Evolutionary conservation across 2,329 filamentous ascomycete species (phyloP), one percentile per base, ranked within the genome.

Genomic region (Sphaerulina vaccinii): DNA sequence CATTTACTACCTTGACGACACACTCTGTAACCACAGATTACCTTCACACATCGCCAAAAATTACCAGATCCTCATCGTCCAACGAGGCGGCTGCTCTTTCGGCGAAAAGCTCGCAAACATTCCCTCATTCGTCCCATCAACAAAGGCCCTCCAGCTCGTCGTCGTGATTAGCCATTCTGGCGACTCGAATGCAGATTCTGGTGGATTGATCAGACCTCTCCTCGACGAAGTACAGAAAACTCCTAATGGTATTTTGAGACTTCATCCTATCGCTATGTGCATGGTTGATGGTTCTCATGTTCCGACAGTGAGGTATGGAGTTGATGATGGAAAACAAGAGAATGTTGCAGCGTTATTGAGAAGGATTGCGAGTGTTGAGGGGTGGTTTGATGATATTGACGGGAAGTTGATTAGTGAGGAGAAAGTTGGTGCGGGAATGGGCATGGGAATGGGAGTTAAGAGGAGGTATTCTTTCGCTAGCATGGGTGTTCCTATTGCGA

Each of bases 21-120:
- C 86, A 13, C 80, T 84, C 8, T 93, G 92, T 69, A 74, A 75
- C 52, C 39, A 59, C 39, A 69, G 77, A 54, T 70, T 89, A 47
- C 69, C 81, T 10, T 61, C 75, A 1, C 68, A 74, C 6, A 69
- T 84, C 2, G 76, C 75, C 0, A 75, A 74, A 35, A 71, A 68
- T 1, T 72, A 95, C 71, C 85, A 96, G 45, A 76, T 97, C 54
- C 84, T 99, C 53, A 81, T 96, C 43, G 78, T 97, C 62, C 84
- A 82, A 22, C 84, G 93, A 5, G 92, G 93, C 33, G 84, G 83
- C 1, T 99, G 93, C 73, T 86, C 81, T 19, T 97, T 97, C 70
- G 85, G 82, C 29, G 74, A 86, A 22, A 99, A 99, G 69, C 73
- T 97, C 1, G 78, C 80, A 45, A 91, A 89, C 59, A 90, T 97